phyloP scores from a whole-genome alignment of 164 flowering plant species.

The Cinnamomum micranthum region DNA sequence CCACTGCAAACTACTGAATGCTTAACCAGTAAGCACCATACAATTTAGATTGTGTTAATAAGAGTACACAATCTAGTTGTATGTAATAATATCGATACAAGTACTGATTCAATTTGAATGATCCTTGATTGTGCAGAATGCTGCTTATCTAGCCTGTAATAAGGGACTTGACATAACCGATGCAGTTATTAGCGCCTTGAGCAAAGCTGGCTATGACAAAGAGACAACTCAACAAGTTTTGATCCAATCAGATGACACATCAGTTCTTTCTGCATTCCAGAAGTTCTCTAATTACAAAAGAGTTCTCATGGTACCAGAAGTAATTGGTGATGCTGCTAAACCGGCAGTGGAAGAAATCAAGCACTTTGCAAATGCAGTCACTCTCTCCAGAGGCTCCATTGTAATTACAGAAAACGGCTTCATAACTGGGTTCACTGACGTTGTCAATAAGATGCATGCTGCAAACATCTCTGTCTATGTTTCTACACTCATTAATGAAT shows the following conservation, averaged over 20 bases:
- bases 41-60: too few relatives aligned
- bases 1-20: too few relatives aligned
- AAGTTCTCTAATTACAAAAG: slow-evolving; percentile 40
- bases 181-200: slow-evolving; percentile 49
- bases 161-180: slow-evolving; percentile 58
- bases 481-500: slow-evolving; percentile 58
- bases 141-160: slow-evolving; percentile 79
- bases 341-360: slow-evolving; percentile 56
- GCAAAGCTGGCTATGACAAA: slow-evolving; percentile 66
- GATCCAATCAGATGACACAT: slow-evolving; percentile 75
- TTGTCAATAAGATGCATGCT: slow-evolving; percentile 46
- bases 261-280: slow-evolving; percentile 60
- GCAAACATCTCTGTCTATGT: slow-evolving; percentile 70
- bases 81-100: background rate
- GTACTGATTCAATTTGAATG: background rate
- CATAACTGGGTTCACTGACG: slow-evolving; percentile 29
- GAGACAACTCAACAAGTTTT: slow-evolving; percentile 59
- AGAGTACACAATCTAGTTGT: background rate
- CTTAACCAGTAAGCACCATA: too few relatives aligned
- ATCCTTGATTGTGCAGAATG: slow-evolving; percentile 49
- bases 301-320: slow-evolving; percentile 39
- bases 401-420: slow-evolving; percentile 20
- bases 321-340: slow-evolving; percentile 41
- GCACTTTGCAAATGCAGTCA: slow-evolving; percentile 67
- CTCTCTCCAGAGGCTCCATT: slow-evolving; percentile 40